Evolutionary conservation across 163 green algal genomes (phyloP), one percentile per base, ranked within the genome.

Genomic region (Trebouxiophyceae sp.): DNA sequence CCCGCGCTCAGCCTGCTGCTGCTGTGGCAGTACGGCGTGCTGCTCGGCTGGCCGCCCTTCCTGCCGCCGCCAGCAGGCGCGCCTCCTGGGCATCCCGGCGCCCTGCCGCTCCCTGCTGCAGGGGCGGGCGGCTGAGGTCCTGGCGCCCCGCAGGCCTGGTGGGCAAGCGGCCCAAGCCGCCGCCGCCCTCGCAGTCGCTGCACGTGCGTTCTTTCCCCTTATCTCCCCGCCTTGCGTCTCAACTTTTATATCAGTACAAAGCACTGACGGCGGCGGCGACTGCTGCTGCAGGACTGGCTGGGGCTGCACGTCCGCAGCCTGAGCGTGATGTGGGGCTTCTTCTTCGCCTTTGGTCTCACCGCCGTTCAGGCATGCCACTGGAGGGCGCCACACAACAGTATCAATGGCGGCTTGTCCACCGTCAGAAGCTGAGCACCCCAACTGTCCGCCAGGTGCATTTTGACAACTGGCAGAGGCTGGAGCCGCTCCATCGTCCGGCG

Each of bases 251-350:
- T n/a, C n/a, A n/a, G n/a, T n/a, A n/a, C n/a, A n/a, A n/a, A n/a
- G n/a, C n/a, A n/a, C n/a, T 39, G 57, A 31, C 7, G 23, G 57
- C 16, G 23, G 24, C 57, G 19, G 8, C 7, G 24, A 47, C 57
- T 44, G 24, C 57, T 62, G 56, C 12, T 62, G 64, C 71, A 81
- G 67, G 64, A 58, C 24, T 85, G 84, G 84, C 68, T 89, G 62
- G 84, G 81, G 0, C 45, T 84, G 34, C 54, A 59, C 22, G 45
- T 54, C 20, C 68, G 86, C 6, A 56, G 68, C 30, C 20, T 54
- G 1, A 28, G 58, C 31, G 59, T 74, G 3, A 56, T 84, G 8
- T 88, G 81, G 84, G 39, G 71, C 1, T 65, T 90, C 19, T 87
- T 86, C 60, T 33, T 76, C 1, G 70, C 77, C 1, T 78, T 77